Percentiles rank a stretch among this genome's conserved stretches.
These are phyloP conservation scores for Candida orba DNA, from an alignment of 805 yeast genomes.

Conservation along the genomic window DNA sequence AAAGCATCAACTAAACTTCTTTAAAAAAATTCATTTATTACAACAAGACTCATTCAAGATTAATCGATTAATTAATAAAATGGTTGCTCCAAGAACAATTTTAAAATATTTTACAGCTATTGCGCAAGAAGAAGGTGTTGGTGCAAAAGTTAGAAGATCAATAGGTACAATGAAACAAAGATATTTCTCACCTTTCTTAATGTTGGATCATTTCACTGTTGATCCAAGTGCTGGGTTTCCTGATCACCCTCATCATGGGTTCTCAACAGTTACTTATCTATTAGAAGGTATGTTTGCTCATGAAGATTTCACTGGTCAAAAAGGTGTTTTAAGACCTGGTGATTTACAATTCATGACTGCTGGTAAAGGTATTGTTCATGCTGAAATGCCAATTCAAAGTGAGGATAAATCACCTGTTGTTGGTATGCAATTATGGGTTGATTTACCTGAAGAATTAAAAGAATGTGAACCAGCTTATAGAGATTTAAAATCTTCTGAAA, in stretches of 20 bases:
- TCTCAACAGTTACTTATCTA: slow-evolving; percentile 69
- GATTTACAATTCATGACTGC: slow-evolving; percentile 94
- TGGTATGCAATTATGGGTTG: slow-evolving; percentile 88
- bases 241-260: slow-evolving; percentile 79
- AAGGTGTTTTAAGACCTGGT: slow-evolving; percentile 70
- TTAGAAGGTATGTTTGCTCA: slow-evolving; percentile 65
- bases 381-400: slow-evolving; percentile 71
- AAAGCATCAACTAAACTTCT: too few species aligned
- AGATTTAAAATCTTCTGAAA: slow-evolving; percentile 62
- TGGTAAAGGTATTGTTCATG: slow-evolving; percentile 78
- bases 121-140: slow-evolving; percentile 80
- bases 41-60: too few species aligned
- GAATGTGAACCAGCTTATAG: slow-evolving; percentile 68
- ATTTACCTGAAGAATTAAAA: slow-evolving; percentile 59
- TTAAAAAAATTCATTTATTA: too few species aligned
- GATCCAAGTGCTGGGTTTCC: slow-evolving; percentile 68
- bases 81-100: slow-evolving; percentile 36
- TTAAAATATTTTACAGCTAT: slow-evolving; percentile 47
- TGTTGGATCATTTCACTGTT: slow-evolving; percentile 73
- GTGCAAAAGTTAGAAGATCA: slow-evolving; percentile 79
- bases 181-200: slow-evolving; percentile 73
- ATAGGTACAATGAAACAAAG: slow-evolving; percentile 63
- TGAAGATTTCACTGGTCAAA: slow-evolving; percentile 82
- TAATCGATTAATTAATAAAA: not conserved
- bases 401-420: slow-evolving; percentile 41